Percentiles rank a stretch among this genome's conserved stretches.
phyloP scores from a whole-genome alignment of 2,329 filamentous ascomycete genomes.

The Pseudogymnoascus sp. region DNA sequence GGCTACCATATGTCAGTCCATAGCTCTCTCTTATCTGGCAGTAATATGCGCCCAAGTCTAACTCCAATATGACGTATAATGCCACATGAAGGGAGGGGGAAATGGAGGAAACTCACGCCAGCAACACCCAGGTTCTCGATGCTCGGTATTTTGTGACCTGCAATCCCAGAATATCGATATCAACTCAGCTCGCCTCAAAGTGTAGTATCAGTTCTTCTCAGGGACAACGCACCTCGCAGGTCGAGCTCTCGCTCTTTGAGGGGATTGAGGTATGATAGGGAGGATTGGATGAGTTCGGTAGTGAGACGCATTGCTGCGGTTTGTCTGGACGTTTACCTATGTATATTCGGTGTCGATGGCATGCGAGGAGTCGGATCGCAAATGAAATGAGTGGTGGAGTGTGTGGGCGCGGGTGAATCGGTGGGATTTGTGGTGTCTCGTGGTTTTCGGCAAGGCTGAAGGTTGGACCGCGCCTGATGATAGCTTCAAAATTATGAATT shows the following conservation, averaged over 20 bases:
- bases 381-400: not conserved
- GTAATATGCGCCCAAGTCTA: not conserved
- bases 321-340: constrained; percentile 6
- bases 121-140: constrained; percentile 98
- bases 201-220: constrained; percentile 96
- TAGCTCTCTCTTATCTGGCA: constrained; percentile 4
- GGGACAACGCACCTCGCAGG: constrained; percentile 85
- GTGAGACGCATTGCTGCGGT: constrained; percentile 76
- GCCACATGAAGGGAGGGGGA: constrained; percentile 6
- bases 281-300: constrained; percentile 85
- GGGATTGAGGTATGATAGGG: constrained; percentile 96
- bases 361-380: not conserved
- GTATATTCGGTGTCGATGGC: not conserved
- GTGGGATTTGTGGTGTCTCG: constrained; percentile 3
- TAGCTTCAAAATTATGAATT: constrained; percentile 8
- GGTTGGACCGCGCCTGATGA: constrained; percentile 3
- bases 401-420: not conserved
- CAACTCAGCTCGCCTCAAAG: constrained; percentile 72
- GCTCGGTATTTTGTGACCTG: constrained; percentile 94
- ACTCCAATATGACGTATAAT: not conserved
- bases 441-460: constrained; percentile 11
- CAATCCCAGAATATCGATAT: constrained; percentile 55
- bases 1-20: constrained; percentile 46
- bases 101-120: constrained; percentile 53
- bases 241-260: constrained; percentile 98